phyloP scores from a whole-genome alignment of 2,329 filamentous ascomycete species.

The Cylindrodendrum hubeiense region DNA sequence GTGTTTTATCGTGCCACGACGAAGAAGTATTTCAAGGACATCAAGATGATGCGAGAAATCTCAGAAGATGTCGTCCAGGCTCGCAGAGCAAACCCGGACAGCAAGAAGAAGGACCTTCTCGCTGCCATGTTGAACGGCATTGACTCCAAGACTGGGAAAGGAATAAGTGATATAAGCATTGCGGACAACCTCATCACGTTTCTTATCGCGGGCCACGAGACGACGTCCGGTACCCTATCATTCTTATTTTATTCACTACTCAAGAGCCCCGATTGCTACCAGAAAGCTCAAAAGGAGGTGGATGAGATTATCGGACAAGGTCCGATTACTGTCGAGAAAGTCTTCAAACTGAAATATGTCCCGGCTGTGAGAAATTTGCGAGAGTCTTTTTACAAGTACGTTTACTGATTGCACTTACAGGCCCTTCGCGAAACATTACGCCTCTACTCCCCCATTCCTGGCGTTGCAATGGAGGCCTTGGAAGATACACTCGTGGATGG shows the following conservation, averaged over 20 bases:
- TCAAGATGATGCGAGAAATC: too few relatives aligned
- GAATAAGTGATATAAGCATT: slow-evolving; percentile 55
- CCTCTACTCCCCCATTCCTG: slow-evolving; percentile 70
- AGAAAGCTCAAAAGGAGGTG: slow-evolving; percentile 75
- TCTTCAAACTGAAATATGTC: slow-evolving; percentile 75
- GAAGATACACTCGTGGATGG: slow-evolving; percentile 68
- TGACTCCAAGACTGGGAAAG: slow-evolving; percentile 75
- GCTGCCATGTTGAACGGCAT: slow-evolving; percentile 76
- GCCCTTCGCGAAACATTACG: slow-evolving; percentile 75
- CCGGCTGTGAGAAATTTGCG: slow-evolving; percentile 56
- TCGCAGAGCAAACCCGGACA: slow-evolving; percentile 59
- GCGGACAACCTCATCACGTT: slow-evolving; percentile 16
- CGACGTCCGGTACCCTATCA: slow-evolving; percentile 2
- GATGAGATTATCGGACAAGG: slow-evolving; percentile 72
- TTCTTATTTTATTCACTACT: slow-evolving; percentile 8
- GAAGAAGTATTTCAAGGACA: too few relatives aligned
- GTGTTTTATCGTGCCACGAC: too few relatives aligned
- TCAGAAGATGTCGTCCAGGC: too few relatives aligned
- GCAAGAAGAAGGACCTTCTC: slow-evolving; percentile 74
- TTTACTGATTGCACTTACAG: too few relatives aligned
- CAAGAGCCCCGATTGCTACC: slow-evolving; percentile 50
- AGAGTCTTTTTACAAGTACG: too few relatives aligned
- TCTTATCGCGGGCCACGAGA: slow-evolving; percentile 12
- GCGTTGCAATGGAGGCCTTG: slow-evolving; percentile 66
- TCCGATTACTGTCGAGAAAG: slow-evolving; percentile 69